These are phyloP conservation scores for Solanum bulbocastanum DNA, from an alignment of 257 asterid species.

Conservation along the genomic window DNA sequence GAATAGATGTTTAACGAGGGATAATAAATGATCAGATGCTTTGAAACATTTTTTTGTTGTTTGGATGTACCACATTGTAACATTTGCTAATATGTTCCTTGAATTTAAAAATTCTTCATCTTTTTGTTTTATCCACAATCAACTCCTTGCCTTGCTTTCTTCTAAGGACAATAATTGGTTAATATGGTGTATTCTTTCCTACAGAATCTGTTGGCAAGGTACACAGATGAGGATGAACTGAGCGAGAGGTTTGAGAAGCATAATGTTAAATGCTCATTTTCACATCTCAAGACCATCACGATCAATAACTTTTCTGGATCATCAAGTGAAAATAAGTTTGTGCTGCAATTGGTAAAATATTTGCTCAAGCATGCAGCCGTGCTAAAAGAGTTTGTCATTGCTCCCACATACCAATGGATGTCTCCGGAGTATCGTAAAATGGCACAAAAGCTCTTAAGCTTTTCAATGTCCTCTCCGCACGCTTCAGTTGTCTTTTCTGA, in stretches of 20 bases:
- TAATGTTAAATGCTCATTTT: neutral
- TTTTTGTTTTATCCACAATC: too few relatives aligned
- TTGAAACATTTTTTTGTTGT: neutral
- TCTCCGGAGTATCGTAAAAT: neutral
- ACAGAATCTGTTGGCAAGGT: neutral
- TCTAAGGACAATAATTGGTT: neutral
- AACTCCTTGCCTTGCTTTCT: too few relatives aligned
- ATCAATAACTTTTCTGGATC: neutral
- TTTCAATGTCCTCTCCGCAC: neutral
- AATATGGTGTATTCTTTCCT: neutral
- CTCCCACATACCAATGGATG: neutral
- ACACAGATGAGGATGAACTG: neutral
- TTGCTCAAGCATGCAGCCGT: neutral
- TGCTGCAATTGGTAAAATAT: neutral
- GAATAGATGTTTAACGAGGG: neutral
- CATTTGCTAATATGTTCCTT: too few relatives aligned
- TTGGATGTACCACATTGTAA: too few relatives aligned
- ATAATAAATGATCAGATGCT: neutral
- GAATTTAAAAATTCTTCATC: too few relatives aligned
- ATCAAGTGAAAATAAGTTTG: too few relatives aligned
- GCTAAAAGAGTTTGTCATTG: neutral
- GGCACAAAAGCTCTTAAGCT: neutral
- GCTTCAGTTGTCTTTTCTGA: neutral
- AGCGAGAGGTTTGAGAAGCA: neutral
- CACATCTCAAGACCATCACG: neutral